Base-by-base conservation (phyloP, 768 basidiomycete genomes). In the Chalciporus chontae region DNA sequence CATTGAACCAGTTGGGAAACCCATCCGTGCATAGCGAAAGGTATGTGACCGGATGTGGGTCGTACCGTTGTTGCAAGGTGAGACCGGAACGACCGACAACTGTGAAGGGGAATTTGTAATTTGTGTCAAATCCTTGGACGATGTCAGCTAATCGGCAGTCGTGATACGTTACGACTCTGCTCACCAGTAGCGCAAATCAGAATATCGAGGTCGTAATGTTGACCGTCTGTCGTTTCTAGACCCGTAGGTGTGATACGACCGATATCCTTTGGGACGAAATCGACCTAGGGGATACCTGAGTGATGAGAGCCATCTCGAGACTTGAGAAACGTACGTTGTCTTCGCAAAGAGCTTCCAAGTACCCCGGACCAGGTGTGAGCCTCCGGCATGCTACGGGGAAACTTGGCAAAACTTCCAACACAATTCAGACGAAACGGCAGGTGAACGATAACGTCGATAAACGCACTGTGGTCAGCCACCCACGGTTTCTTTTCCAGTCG, bases 1-100 rank as follows among this genome's bases (percentile, higher is more conserved):
- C 59, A 47, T 75, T 70, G 70, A 85, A 85, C 75, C 76, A 79
- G 64, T 84, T 86, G n/a, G 85, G 85, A 65, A 85, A 85, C 8
- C 78, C 81, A 41, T 83, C 78, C 17, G 80, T 73, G 18, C 77
- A 75, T 27, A 85, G 60, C 7, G 78, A 72, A 6, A 87, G 71
- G 62, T 87, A 87, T 4, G 80, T 76, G 10, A 65, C 63, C 2
- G 84, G 81, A 55, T 80, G 71, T 3, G 82, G 79, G 1, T 63
- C 70, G 63, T 78, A 83, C 47, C 75, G 74, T n/a, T 79, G 72
- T 45, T 73, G 73, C 5, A 87, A 66, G 45, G 77, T 71, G 8
- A 74, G 56, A 3, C 83, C 81, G 18, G 72, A 65, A 11, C 79
- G 76, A 5, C 82, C 81, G 45, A 81, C 64, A 56, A 85, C 69